Evolutionary conservation across 2,329 filamentous ascomycete genomes (phyloP).

Genomic region (Incumbomyces lentus): DNA sequence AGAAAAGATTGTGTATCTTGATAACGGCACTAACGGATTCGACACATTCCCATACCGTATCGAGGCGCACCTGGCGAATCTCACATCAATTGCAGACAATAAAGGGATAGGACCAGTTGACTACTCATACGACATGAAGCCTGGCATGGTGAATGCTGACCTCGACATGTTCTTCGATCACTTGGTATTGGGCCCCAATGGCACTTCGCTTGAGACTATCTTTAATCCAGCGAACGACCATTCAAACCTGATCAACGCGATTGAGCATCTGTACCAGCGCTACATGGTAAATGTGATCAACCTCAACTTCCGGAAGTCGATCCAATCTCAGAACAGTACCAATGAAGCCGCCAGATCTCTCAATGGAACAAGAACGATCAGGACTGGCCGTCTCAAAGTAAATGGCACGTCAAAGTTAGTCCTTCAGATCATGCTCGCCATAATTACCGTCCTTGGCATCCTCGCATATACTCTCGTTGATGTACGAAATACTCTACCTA

Average conservation of each 20-base stretch:
- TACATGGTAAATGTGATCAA: slow-evolving; percentile 5
- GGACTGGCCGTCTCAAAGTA: not conserved
- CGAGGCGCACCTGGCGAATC: not conserved
- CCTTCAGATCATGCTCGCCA: not conserved
- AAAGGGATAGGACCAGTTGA: no score
- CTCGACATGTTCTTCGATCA: no score
- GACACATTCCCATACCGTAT: not conserved
- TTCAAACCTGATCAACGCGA: not conserved
- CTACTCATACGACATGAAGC: no score
- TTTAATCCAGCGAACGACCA: no score
- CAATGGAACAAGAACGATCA: not conserved
- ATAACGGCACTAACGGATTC: not conserved
- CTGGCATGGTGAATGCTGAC: no score
- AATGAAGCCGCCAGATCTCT: no score
- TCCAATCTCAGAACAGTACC: not conserved
- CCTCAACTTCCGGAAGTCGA: not conserved
- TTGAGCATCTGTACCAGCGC: not conserved
- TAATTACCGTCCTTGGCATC: not conserved
- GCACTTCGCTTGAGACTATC: no score
- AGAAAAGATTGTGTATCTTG: no score
- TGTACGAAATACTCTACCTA: not conserved
- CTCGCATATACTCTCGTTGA: not conserved
- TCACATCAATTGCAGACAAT: no score
- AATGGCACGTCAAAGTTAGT: not conserved
- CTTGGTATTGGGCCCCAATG: no score